These are phyloP conservation scores for Aspergillus calidoustus DNA, from an alignment of 2,329 filamentous ascomycete genomes.

Conservation along the genomic window DNA sequence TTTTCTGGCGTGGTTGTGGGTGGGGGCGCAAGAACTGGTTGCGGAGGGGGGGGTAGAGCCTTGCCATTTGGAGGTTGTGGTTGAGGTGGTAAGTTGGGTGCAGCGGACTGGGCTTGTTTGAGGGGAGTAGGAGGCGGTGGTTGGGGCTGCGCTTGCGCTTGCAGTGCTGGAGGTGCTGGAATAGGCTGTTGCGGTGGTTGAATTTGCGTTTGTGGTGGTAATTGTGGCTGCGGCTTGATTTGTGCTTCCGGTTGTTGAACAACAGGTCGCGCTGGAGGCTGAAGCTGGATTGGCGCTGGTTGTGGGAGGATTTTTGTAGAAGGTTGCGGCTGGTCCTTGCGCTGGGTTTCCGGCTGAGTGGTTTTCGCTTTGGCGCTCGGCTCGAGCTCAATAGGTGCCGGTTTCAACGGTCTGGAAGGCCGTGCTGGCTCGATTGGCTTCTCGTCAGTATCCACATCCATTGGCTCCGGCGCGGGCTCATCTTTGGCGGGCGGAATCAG, in stretches of 20 bases:
- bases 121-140: slow-evolving; percentile 3
- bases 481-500: slow-evolving; percentile 19
- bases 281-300: slow-evolving; percentile 4
- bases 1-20: slow-evolving; percentile 16
- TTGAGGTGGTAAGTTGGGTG: slow-evolving; percentile 22
- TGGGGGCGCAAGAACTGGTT: slow-evolving; percentile 27
- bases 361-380: slow-evolving; percentile 10
- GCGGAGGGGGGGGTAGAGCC: slow-evolving; percentile 24
- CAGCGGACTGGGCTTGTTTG: slow-evolving; percentile 18
- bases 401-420: slow-evolving; percentile 15
- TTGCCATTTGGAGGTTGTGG: slow-evolving; percentile 28
- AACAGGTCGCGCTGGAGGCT: slow-evolving; percentile 13
- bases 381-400: slow-evolving; percentile 12
- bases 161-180: slow-evolving; percentile 2
- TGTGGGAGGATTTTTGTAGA: slow-evolving; percentile 8
- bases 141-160: not conserved
- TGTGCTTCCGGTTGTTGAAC: slow-evolving; percentile 9
- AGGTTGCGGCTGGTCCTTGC: slow-evolving; percentile 16
- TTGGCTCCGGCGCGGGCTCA: slow-evolving; percentile 28
- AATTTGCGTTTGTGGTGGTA: slow-evolving; percentile 10
- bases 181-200: not conserved
- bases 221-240: slow-evolving; percentile 8
- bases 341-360: slow-evolving; percentile 14
- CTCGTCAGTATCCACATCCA: slow-evolving; percentile 36
- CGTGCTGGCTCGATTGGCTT: slow-evolving; percentile 19